Conservation (phyloP, 2,329 filamentous ascomycete species). For the Rasamsonia emersonii region DNA sequence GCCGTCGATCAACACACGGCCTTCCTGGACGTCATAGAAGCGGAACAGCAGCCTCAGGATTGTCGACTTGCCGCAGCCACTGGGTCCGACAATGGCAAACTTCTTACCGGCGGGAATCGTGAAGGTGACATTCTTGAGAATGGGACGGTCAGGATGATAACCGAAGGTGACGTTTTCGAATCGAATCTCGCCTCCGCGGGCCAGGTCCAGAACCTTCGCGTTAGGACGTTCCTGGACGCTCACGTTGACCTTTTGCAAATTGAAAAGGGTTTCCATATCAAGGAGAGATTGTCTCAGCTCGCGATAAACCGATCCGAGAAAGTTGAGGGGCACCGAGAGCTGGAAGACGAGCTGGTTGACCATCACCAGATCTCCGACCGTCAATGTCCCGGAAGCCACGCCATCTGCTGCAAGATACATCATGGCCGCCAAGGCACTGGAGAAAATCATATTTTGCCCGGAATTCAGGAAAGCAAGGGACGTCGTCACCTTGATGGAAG, state of each 20-base stretch:
- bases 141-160: slow-evolving; percentile 78
- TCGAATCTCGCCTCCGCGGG: slow-evolving; percentile 74
- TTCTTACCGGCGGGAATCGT: slow-evolving; percentile 95
- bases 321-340: slow-evolving; percentile 92
- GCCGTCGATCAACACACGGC: slow-evolving; percentile 81
- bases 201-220: slow-evolving; percentile 63
- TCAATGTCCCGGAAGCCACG: slow-evolving; percentile 70
- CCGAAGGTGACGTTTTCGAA: slow-evolving; percentile 96
- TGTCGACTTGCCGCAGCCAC: slow-evolving; percentile 93
- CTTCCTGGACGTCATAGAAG: slow-evolving; percentile 81
- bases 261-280: slow-evolving; percentile 98
- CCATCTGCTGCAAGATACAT: slow-evolving; percentile 95
- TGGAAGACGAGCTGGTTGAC: slow-evolving; percentile 99
- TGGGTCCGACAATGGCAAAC: slow-evolving; percentile 88
- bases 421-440: slow-evolving; percentile 85
- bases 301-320: slow-evolving; percentile 94
- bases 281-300: slow-evolving; percentile 89
- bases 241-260: slow-evolving; percentile 91
- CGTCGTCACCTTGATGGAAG: slow-evolving; percentile 93
- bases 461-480: slow-evolving; percentile 88
- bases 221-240: slow-evolving; percentile 68
- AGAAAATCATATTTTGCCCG: slow-evolving; percentile 96
- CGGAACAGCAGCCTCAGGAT: slow-evolving; percentile 85
- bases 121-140: slow-evolving; percentile 73
- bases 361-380: slow-evolving; percentile 95